These are phyloP conservation scores for Fusarium fracticaudum DNA, from an alignment of 2,329 filamentous ascomycete genomes.

Conservation along the genomic window DNA sequence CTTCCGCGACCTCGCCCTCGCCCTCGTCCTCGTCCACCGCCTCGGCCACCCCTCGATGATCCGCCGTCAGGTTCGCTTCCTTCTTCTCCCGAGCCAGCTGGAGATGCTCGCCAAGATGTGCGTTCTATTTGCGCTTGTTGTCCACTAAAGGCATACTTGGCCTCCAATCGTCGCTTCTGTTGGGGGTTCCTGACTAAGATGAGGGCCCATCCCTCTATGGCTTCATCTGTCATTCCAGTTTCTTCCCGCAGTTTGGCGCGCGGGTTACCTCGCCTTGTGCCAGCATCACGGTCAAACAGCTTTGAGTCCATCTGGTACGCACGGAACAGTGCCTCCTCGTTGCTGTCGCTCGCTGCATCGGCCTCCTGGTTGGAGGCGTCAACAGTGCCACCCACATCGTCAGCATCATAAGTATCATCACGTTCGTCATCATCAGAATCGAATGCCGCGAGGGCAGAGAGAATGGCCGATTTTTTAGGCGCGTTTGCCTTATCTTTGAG, in stretches of 20 bases:
- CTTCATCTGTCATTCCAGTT: constrained; percentile 91
- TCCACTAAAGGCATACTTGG: constrained; percentile 73
- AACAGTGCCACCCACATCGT: constrained; percentile 89
- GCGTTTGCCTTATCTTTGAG: constrained; percentile 71
- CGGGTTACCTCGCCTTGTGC: constrained; percentile 71
- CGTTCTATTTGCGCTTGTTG: constrained; percentile 71
- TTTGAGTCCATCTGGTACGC: constrained; percentile 72
- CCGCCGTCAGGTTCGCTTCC: constrained; percentile 61
- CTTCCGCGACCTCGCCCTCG: constrained; percentile 62
- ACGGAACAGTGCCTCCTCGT: constrained; percentile 78
- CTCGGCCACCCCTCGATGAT: constrained; percentile 58
- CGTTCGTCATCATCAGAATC: constrained; percentile 96
- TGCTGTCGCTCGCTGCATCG: constrained; percentile 58
- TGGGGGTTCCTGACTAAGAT: constrained; percentile 82
- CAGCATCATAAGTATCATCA: constrained; percentile 95
- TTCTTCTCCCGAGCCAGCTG: constrained; percentile 65
- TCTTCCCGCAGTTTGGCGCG: constrained; percentile 74
- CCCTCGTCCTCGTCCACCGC: constrained; percentile 57
- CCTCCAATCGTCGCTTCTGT: constrained; percentile 75
- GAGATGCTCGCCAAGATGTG: constrained; percentile 71
- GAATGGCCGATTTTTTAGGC: constrained; percentile 83
- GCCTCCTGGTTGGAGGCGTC: constrained; percentile 71
- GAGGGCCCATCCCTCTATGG: constrained; percentile 91
- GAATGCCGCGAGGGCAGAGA: constrained; percentile 87
- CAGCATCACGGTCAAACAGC: constrained; percentile 76